Percentiles rank a stretch among this genome's conserved stretches.
Conservation (phyloP, 495 filamentous ascomycete genomes). For the Podospora sp. region DNA sequence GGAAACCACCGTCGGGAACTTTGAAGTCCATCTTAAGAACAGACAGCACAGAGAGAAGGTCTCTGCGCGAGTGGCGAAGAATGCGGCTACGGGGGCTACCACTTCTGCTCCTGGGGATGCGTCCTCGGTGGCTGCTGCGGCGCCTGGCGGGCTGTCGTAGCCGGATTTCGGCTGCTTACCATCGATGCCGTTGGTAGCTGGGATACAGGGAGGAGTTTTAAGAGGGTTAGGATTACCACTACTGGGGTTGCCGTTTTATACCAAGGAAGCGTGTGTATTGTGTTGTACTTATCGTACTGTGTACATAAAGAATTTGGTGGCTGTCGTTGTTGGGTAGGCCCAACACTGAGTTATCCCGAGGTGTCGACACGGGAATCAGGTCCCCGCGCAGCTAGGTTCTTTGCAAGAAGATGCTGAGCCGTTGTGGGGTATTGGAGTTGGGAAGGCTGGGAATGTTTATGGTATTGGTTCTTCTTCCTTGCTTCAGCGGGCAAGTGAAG, state of each 20-base stretch:
- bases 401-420: too few relatives aligned
- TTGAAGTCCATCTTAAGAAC: conserved; percentile 87
- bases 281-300: not conserved
- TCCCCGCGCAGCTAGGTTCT: too few relatives aligned
- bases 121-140: too few relatives aligned
- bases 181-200: not conserved
- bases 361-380: not conserved
- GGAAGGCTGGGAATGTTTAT: not conserved
- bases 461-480: not conserved
- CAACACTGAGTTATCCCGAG: not conserved
- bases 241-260: not conserved
- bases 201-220: not conserved
- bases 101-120: too few relatives aligned
- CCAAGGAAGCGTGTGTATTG: not conserved
- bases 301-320: not conserved
- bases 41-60: conserved; percentile 75
- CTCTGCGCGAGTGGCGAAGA: conserved; percentile 18
- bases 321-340: not conserved
- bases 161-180: not conserved
- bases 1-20: conserved; percentile 80
- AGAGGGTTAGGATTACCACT: not conserved
- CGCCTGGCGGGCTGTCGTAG: too few relatives aligned
- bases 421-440: not conserved
- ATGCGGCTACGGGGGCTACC: not conserved
- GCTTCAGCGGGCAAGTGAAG: not conserved